Conservation (phyloP, 202 grass and related monocot genomes). For the Musa balbisiana region DNA sequence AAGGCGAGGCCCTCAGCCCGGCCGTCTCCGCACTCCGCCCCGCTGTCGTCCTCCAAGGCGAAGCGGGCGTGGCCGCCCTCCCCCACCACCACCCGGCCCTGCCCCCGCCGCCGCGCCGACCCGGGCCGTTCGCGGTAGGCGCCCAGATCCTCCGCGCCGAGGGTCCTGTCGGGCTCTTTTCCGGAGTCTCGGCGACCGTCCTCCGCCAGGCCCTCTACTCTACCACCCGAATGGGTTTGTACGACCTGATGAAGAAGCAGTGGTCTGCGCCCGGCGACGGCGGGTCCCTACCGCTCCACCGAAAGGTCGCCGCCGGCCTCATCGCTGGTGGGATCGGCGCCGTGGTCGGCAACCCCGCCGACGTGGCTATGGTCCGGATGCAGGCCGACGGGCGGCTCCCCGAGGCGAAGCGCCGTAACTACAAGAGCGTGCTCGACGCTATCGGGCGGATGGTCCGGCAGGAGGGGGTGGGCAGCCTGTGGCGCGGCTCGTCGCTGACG, state of each 20-base stretch:
- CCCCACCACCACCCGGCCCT: slow-evolving; percentile 20
- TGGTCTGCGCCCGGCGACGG: slow-evolving; percentile 51
- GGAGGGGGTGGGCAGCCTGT: slow-evolving; percentile 45
- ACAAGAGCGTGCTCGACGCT: slow-evolving; percentile 29
- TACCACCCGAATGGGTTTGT: slow-evolving; percentile 90
- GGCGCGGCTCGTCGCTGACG: slow-evolving; percentile 68
- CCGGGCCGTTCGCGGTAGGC: slow-evolving; percentile 60
- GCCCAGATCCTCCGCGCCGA: slow-evolving; percentile 84
- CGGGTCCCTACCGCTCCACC: slow-evolving; percentile 50
- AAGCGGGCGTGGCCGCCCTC: slow-evolving; percentile 12
- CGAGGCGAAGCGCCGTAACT: slow-evolving; percentile 25
- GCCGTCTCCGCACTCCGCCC: slow-evolving; percentile 33
- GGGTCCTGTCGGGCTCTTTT: slow-evolving; percentile 68
- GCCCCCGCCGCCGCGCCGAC: slow-evolving; percentile 32
- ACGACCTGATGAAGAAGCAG: slow-evolving; percentile 81
- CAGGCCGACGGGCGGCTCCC: slow-evolving; percentile 70
- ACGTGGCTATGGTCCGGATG: slow-evolving; percentile 2
- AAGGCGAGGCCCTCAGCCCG: slow-evolving; percentile 37
- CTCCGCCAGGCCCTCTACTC: slow-evolving; percentile 94
- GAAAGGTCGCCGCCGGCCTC: slow-evolving; percentile 67
- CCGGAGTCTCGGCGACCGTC: slow-evolving; percentile 69
- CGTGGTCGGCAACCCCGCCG: slow-evolving; percentile 42
- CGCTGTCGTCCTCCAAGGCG: slow-evolving; percentile 44
- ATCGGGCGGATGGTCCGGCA: slow-evolving; percentile 20
- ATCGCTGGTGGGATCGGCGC: slow-evolving; percentile 76